phyloP scores from a whole-genome alignment of 768 basidiomycete genomes.

The Serendipita vermifera region DNA sequence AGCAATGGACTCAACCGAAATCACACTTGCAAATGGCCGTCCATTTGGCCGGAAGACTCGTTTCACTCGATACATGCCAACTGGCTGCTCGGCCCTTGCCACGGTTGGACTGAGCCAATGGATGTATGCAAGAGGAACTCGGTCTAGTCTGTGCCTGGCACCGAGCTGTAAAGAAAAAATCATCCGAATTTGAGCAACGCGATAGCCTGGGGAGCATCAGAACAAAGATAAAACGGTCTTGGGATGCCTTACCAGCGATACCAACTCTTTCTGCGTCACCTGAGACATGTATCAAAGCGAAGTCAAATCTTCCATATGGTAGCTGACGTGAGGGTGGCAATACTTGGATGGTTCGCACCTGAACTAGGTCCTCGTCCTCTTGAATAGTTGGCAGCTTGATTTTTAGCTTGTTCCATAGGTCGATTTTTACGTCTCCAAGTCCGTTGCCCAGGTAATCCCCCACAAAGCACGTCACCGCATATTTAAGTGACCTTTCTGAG shows the following conservation, averaged over 20 bases:
- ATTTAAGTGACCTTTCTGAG: conserved; percentile 18
- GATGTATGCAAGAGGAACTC: conserved; percentile 21
- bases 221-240: not conserved
- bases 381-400: conserved; percentile 22
- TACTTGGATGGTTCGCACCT: conserved; percentile 19
- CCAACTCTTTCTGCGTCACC: not conserved
- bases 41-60: conserved; percentile 14
- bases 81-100: conserved; percentile 16
- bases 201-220: conserved; percentile 15
- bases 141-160: not conserved
- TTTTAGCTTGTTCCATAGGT: conserved; percentile 21
- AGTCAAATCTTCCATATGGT: conserved; percentile 18
- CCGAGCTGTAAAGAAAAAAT: conserved; percentile 14
- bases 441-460: not conserved
- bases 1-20: conserved; percentile 18
- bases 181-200: conserved; percentile 16
- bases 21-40: conserved; percentile 20
- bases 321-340: conserved; percentile 16
- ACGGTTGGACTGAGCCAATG: conserved; percentile 17
- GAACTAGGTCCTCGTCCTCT: conserved; percentile 12
- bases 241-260: not conserved
- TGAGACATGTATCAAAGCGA: conserved; percentile 14
- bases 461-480: conserved; percentile 20
- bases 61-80: conserved; percentile 21
- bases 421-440: conserved; percentile 19